phyloP scores from a whole-genome alignment of 768 basidiomycete genomes.

The Kwoniella pini region DNA sequence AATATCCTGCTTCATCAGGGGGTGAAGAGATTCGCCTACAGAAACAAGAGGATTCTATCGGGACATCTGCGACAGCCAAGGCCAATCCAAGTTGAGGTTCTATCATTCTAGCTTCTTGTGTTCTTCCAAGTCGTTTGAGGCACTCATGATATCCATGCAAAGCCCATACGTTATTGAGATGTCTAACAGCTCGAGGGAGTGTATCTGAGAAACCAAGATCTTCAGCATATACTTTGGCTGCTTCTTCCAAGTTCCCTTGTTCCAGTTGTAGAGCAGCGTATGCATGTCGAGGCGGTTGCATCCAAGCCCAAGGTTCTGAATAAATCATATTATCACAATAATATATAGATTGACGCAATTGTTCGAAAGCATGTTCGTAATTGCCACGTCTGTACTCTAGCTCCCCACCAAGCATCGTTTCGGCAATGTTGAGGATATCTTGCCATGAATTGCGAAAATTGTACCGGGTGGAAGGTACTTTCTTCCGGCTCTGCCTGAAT shows the following conservation, averaged over 20 bases:
- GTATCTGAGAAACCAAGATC: slow-evolving; percentile 38
- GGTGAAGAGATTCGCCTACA: slow-evolving; percentile 4
- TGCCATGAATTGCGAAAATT: slow-evolving; percentile 32
- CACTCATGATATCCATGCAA: slow-evolving; percentile 45
- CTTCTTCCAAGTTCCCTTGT: slow-evolving; percentile 34
- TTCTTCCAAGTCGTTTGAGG: slow-evolving; percentile 26
- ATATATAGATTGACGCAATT: slow-evolving; percentile 32
- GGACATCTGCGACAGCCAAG: slow-evolving; percentile 32
- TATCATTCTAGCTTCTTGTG: slow-evolving; percentile 27
- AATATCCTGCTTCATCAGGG: too few relatives aligned
- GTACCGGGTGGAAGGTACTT: slow-evolving; percentile 19
- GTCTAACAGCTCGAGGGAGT: slow-evolving; percentile 30
- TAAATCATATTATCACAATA: slow-evolving; percentile 34
- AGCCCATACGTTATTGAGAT: slow-evolving; percentile 48
- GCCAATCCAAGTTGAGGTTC: slow-evolving; percentile 27
- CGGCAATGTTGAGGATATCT: slow-evolving; percentile 31
- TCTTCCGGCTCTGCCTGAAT: slow-evolving; percentile 11
- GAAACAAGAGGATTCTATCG: slow-evolving; percentile 34
- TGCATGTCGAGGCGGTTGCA: slow-evolving; percentile 43
- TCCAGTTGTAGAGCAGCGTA: slow-evolving; percentile 41
- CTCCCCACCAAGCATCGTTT: slow-evolving; percentile 38
- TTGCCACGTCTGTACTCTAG: slow-evolving; percentile 40
- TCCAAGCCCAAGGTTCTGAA: slow-evolving; percentile 45
- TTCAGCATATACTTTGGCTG: slow-evolving; percentile 27
- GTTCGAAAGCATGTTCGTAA: slow-evolving; percentile 34